Percentiles rank a stretch among this genome's conserved stretches.
These are phyloP conservation scores for Capsicum baccatum DNA, from an alignment of 257 asterid species.

Conservation along the genomic window DNA sequence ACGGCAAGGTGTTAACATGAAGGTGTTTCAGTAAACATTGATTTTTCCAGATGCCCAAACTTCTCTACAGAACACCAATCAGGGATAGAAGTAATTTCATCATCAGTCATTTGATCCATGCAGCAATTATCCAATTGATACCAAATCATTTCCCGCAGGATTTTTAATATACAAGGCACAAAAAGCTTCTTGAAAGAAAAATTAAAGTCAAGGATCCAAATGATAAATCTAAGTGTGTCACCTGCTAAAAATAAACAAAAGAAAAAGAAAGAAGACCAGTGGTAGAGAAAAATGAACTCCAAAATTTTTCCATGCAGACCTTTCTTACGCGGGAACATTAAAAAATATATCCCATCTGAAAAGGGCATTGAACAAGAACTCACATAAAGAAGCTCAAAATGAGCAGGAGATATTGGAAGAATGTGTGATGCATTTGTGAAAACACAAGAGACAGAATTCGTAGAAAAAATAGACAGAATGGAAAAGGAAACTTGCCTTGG, in stretches of 20 bases:
- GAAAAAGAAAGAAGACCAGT: neutral
- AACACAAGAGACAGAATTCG: neutral
- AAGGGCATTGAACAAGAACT: neutral
- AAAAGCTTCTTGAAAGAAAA: neutral
- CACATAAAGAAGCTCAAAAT: neutral
- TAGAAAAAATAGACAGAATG: neutral
- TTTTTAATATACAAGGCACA: neutral
- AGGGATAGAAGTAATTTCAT: too few relatives aligned
- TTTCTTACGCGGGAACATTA: neutral
- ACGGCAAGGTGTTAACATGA: slow-evolving; percentile 69
- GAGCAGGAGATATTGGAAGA: neutral
- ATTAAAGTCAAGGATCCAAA: neutral
- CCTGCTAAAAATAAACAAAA: neutral
- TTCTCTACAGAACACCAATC: slow-evolving; percentile 85
- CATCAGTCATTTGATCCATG: too few relatives aligned
- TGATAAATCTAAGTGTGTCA: neutral
- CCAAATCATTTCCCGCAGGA: neutral
- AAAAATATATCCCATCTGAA: neutral
- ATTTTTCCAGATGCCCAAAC: slow-evolving; percentile 68
- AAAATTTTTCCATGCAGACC: neutral
- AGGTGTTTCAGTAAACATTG: slow-evolving; percentile 71
- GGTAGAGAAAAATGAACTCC: neutral
- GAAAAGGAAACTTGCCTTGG: slow-evolving; percentile 56
- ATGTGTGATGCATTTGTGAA: neutral
- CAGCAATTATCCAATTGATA: neutral